A percentile compares a stretch with the other conserved stretches of the same genome.
Conservation (phyloP, 768 basidiomycete species). For the Suillus lakei region DNA sequence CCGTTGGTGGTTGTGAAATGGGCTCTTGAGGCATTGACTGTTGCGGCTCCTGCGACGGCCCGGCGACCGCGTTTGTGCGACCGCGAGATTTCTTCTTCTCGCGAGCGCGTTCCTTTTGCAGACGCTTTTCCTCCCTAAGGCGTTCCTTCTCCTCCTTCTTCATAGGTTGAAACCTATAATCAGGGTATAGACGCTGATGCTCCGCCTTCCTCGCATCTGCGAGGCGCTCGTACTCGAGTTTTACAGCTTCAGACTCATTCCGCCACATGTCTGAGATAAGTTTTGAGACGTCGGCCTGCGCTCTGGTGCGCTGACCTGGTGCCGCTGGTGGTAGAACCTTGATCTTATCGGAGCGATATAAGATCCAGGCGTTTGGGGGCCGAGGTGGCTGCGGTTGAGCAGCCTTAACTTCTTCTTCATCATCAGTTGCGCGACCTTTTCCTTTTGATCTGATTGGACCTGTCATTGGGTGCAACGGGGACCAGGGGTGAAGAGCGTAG, state of each 20-base stretch:
- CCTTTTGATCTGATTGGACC: slow-evolving; percentile 22
- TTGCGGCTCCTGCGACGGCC: background rate
- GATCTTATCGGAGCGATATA: slow-evolving; percentile 71
- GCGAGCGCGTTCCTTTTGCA: slow-evolving; percentile 43
- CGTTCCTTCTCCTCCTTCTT: slow-evolving; percentile 56
- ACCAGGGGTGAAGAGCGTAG: slow-evolving; percentile 9
- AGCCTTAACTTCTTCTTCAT: slow-evolving; percentile 35
- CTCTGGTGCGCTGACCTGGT: slow-evolving; percentile 39
- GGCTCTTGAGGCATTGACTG: background rate
- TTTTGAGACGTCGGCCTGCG: slow-evolving; percentile 70
- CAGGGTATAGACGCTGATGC: slow-evolving; percentile 56
- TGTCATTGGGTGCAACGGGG: slow-evolving; percentile 23
- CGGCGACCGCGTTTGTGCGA: slow-evolving; percentile 21
- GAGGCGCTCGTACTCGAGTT: slow-evolving; percentile 52
- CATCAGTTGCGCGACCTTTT: slow-evolving; percentile 12
- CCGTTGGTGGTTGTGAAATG: background rate
- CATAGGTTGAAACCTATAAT: slow-evolving; percentile 60
- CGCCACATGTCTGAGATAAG: slow-evolving; percentile 69
- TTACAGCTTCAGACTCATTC: slow-evolving; percentile 51
- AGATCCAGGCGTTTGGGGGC: slow-evolving; percentile 84
- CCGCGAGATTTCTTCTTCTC: slow-evolving; percentile 26
- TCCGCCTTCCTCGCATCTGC: slow-evolving; percentile 58
- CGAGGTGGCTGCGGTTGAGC: slow-evolving; percentile 43
- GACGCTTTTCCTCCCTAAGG: slow-evolving; percentile 43
- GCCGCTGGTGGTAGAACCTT: slow-evolving; percentile 43